Base-by-base conservation (phyloP, 2,329 filamentous ascomycete species). In the Rutstroemia sp. region DNA sequence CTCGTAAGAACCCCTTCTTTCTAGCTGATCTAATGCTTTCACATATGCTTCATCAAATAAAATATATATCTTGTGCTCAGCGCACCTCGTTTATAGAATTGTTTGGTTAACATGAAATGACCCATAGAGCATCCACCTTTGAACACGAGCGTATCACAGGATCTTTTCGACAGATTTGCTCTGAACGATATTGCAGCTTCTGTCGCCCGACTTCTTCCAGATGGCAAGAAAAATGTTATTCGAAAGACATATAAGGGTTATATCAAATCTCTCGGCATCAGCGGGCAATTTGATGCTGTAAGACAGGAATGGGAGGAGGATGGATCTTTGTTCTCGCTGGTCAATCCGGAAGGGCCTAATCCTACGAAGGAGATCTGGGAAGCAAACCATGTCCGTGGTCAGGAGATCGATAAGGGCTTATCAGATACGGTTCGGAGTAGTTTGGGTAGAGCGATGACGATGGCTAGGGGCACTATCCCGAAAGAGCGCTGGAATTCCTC, bases 191-290 rank as follows among this genome's bases (percentile, higher is more conserved):
- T 86, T 55, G 82, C 83, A 57, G 76, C 78, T 57, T 79, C 83
- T 61, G 81, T 86, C 42, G 83, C 83, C 59, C 78, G 83, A 59
- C 79, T 79, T 53, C 80, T 83, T 66, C 80, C 82, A 14, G 83
- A 83, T 67, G 83, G 83, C 9, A 80, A 84, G 68, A 86, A 85
- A 75, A 86, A 86, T 65, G 80, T 79, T 61, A 73, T 86, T 49
- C 78, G 83, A 25, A 86, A 86, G 68, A 85, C 82, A 16, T 86
- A 86, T 73, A 86, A 86, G 70, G 82, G 82, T 52, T 81, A 86
- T 62, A 82, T 86, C 68, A 86, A 86, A 73, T 78, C 77, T 47
- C 72, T 86, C 34, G 81, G 80, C 38, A 75, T 86, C 25, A 78
- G 77, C 53, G 83, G 83, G 9, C 78, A 82, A 58, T 86, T 84